Evolutionary conservation across 305 asterid species (phyloP).

Genomic region (Solanum hybrid): DNA sequence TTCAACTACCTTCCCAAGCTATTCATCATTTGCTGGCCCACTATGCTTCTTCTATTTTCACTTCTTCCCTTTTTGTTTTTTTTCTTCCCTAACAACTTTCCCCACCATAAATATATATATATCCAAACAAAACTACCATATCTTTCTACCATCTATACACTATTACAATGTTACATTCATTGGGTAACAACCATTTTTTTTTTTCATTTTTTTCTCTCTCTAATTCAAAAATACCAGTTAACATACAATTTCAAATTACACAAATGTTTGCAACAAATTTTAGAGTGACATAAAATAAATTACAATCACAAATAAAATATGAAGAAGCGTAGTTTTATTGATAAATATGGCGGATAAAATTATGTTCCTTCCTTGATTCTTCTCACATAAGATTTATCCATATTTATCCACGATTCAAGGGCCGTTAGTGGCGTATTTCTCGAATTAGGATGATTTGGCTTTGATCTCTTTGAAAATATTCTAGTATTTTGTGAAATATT

Average conservation of each 20-base stretch:
- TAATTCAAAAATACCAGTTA: neutral
- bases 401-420: too few species aligned
- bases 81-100: neutral
- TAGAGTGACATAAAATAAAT: too few species aligned
- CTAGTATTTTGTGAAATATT: too few species aligned
- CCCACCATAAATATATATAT: neutral
- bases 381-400: too few species aligned
- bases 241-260: neutral
- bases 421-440: too few species aligned
- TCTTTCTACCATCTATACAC: neutral
- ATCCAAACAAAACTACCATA: neutral
- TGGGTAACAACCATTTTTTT: neutral
- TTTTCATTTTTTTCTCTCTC: neutral
- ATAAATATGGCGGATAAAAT: too few species aligned
- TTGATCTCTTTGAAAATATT: too few species aligned
- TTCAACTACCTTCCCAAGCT: neutral
- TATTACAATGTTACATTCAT: neutral
- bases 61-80: neutral
- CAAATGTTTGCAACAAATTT: too few species aligned
- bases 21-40: constrained; percentile 1
- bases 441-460: too few species aligned
- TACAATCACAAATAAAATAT: too few species aligned
- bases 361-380: too few species aligned
- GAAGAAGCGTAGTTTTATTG: too few species aligned
- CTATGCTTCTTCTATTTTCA: neutral